Evolutionary conservation across 805 yeast genomes (phyloP), one percentile per base, ranked within the genome.

Genomic region (Kazachstania taianensis): DNA sequence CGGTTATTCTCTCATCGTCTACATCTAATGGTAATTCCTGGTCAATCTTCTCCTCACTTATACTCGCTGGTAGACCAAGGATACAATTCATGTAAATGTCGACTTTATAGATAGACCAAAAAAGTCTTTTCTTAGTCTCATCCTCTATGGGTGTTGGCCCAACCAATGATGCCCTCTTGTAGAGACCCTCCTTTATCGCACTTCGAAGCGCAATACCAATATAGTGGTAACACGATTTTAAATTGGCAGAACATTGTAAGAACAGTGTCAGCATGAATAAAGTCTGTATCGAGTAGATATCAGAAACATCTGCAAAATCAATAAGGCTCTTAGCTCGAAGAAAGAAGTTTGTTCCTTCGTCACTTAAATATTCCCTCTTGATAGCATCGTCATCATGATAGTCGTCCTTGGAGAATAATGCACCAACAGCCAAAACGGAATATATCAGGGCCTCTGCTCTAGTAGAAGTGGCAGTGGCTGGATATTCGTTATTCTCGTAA

Each of bases 81-180:
- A 86, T 76, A 7, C 94, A 81, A 54, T 82, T 83, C 49, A 85
- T 82, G 54, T 87, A 86, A 30, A 84, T 75, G 52, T 87, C 96
- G 80, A 85, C 81, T 55, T 86, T 86, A 55, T 82, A 81, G 42
- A 86, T 78, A 1, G 95, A 80, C 82, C 89, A 86, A 55, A 86
- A 86, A 28, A 87, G 61, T 40, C 96, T 67, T 57, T 85, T 86
- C 41, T 94, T 67, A 1, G 83, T 80, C 51, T 87, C 95, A 26
- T 76, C 64, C 52, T 83, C 94, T 23, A 86, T 76, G 1, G 87
- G 87, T 45, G 80, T 80, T 32, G 70, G 64, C 45, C 76, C 75
- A 12, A 65, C 64, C 45, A 73, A 66, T 29, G 75, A 64, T 30
- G 76, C 66, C 52, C 78, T 80, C 42, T 94, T 63, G 57, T 86